phyloP scores from a whole-genome alignment of 1,139 yeast genomes.

The Ashbya aceris region DNA sequence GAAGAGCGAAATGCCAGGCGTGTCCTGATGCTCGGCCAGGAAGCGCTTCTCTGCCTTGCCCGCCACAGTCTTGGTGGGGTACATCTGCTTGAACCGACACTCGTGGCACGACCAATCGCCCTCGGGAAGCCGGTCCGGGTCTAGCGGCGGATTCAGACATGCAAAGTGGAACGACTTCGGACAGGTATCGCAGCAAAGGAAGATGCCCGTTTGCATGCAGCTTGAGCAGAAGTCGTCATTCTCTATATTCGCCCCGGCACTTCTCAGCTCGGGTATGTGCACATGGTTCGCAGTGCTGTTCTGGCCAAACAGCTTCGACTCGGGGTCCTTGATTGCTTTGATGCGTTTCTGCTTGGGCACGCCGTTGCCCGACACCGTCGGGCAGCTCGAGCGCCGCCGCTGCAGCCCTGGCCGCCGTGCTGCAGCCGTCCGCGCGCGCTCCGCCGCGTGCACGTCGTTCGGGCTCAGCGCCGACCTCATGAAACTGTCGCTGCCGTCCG shows the following conservation, averaged over 20 bases:
- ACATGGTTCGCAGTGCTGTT: slow-evolving; percentile 16
- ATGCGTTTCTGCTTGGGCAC: slow-evolving; percentile 10
- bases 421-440: background rate
- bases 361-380: background rate
- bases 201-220: slow-evolving; percentile 82
- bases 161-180: slow-evolving; percentile 86
- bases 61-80: slow-evolving; percentile 19
- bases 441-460: slow-evolving; percentile 1
- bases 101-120: slow-evolving; percentile 87
- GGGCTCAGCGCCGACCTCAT: background rate
- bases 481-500: background rate
- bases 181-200: slow-evolving; percentile 89
- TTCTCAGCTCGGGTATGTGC: slow-evolving; percentile 13
- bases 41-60: slow-evolving; percentile 10
- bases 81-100: slow-evolving; percentile 39
- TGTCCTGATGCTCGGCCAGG: slow-evolving; percentile 14
- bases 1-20: slow-evolving; percentile 39
- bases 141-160: slow-evolving; percentile 86
- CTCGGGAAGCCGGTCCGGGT: slow-evolving; percentile 64
- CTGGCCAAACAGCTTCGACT: slow-evolving; percentile 23
- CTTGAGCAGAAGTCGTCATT: slow-evolving; percentile 86
- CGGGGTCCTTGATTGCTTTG: slow-evolving; percentile 18
- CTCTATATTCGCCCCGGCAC: slow-evolving; percentile 25
- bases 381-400: background rate
- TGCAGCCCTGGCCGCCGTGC: background rate